Base-by-base conservation (phyloP, 83 land plant species). In the Picea mariana region DNA sequence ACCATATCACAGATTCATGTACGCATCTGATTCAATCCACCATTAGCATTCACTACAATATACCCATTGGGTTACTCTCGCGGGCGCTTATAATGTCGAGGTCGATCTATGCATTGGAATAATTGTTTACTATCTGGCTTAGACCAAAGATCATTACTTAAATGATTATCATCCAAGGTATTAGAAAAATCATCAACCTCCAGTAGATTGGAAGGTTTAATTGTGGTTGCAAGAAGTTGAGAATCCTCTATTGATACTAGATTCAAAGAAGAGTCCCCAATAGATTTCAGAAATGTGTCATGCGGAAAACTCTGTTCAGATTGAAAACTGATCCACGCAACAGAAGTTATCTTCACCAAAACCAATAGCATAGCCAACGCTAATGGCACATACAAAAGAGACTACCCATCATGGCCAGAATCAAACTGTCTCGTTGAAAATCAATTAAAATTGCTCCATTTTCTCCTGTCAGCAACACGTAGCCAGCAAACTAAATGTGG, bases 1-100 rank as follows among this genome's bases (percentile, higher is more conserved):
- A 85, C 89, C 89, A 88, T 88, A 71, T 88, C 89, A 67, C 89
- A 88, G 23, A 88, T 88, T 13, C 81, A 83, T 17, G 69, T 79
- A 18, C 83, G 60, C 84, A 83, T 83, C 69, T 79, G 84, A 64
- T 83, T 83, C 58, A 83, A 62, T 1, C 84, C 84, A 62, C 84
- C 84, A 44, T 83, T 83, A 52, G 83, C 83, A 79, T 59, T 75
- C 17, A 79, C 47, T 16, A 83, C 20, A 31, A 83, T 21, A 40
- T 83, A 83, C 7, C 84, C 84, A 83, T 83, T 83, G 60, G 66
- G 49, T 9, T 24, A 18, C 38, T 58, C 82, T 24, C 15, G 23
- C 26, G 82, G 49, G 15, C 84, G 34, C 79, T 58, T 77, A 9
- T 49, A 77, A 60, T 24, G 61, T 77, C 12, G 61, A 52, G 62